Base-by-base conservation (phyloP, 1,284 basidiomycete species). In the Macrocystidia cucumis region DNA sequence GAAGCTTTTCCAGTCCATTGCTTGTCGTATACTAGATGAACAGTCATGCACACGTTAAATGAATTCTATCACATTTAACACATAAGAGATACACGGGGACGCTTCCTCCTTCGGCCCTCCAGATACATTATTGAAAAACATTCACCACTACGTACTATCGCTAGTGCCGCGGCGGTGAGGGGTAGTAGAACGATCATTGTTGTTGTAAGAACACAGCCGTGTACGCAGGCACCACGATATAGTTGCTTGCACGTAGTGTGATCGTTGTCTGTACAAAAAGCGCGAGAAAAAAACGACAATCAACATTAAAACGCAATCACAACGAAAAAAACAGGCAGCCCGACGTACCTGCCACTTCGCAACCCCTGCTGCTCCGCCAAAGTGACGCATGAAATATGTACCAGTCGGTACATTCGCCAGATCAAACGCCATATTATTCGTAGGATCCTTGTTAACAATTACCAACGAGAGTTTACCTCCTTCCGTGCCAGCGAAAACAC, bases 271-370 rank as follows among this genome's bases (percentile, higher is more conserved):
- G 38, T n/a, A n/a, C n/a, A n/a, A n/a, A n/a, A n/a, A n/a, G n/a
- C n/a, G n/a, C n/a, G n/a, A n/a, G n/a, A n/a, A 21, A 28, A 25
- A 14, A 3, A 35, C 26, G 13, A 20, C 35, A 21, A 32, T 38
- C 21, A 41, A 25, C 7, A 32, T 17, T 34, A 29, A 6, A 9
- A 9, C 22, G 21, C 35, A 17, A 25, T 16, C 33, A 6, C 12
- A n/a, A 29, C 1, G 6, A 31, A 14, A 6, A 32, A 23, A 30
- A 29, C 12, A 18, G 13, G 17, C 22, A 20, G 29, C 9, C 9
- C 19, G 11, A 43, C 58, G 37, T 48, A 66, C 65, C 60, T 72
- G 68, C 60, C 60, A 72, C 51, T 71, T 71, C 9, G 69, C 69
- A 16, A 66, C 44, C 13, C 69, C 69, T 12, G 69, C 62, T 22